Conservation (phyloP, 1,284 basidiomycete genomes). For the Ustilago sp. region DNA sequence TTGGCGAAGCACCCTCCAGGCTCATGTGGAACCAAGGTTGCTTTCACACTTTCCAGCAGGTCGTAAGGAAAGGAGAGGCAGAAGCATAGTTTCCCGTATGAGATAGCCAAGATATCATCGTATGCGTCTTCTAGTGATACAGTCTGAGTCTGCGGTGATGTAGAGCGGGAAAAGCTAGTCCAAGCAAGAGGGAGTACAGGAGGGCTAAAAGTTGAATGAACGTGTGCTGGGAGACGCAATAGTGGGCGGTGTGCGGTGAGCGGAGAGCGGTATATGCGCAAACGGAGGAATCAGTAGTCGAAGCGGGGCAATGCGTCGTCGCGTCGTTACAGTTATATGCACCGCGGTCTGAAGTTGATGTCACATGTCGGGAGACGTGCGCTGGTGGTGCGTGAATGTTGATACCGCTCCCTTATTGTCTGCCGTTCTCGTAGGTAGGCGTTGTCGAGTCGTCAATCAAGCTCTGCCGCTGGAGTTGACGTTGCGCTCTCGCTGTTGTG, state of each 20-base stretch:
- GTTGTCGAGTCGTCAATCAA: constrained; percentile 42
- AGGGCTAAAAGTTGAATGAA: background rate
- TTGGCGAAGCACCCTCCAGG: background rate
- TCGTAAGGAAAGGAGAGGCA: background rate
- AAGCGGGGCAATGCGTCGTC: background rate
- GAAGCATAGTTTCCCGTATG: constrained; percentile 3
- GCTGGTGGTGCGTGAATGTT: background rate
- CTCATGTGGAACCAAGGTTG: constrained; percentile 16
- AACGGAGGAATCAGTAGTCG: background rate
- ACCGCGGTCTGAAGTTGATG: background rate
- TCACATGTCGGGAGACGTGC: background rate
- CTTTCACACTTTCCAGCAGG: background rate
- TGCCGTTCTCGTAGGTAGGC: constrained; percentile 20
- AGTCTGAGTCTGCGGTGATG: constrained; percentile 21
- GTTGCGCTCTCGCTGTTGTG: constrained; percentile 24
- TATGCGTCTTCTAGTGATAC: constrained; percentile 38
- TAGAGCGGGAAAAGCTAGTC: background rate
- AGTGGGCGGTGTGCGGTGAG: background rate
- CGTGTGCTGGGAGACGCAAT: background rate
- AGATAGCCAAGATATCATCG: background rate
- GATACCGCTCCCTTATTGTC: constrained; percentile 10
- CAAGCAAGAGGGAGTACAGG: background rate
- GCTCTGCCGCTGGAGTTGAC: constrained; percentile 43
- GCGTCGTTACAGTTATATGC: constrained; percentile 2
- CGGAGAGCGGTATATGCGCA: constrained; percentile 13